phyloP scores from a whole-genome alignment of 371 early-diverging fungal genomes.

The Lichtheimia ornata region DNA sequence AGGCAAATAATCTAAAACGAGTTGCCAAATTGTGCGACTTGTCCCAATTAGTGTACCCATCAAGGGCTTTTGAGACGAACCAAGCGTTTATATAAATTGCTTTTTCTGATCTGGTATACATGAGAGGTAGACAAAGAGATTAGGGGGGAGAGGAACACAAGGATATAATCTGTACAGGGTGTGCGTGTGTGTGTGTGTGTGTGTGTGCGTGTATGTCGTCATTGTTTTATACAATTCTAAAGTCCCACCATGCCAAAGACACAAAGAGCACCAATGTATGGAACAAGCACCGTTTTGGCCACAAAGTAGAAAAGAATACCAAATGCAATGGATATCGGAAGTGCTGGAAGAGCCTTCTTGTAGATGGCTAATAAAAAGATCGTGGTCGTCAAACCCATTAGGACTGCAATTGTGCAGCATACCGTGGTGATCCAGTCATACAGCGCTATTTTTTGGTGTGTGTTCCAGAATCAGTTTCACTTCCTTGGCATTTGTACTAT shows the following conservation, averaged over 20 bases:
- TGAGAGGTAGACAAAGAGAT: too few species aligned
- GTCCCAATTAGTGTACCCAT: too few species aligned
- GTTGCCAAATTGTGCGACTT: too few species aligned
- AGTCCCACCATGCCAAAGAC: conserved; percentile 53
- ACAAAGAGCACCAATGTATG: conserved; percentile 53
- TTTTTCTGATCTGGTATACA: too few species aligned
- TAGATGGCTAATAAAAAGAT: conserved; percentile 83
- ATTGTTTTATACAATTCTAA: conserved; percentile 13
- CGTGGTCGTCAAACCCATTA: conserved; percentile 82
- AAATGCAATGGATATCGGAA: conserved; percentile 88
- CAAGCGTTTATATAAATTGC: too few species aligned
- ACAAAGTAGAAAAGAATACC: conserved; percentile 84
- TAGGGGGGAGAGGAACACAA: too few species aligned
- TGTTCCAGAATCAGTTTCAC: too few species aligned
- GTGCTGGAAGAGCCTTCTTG: conserved; percentile 83
- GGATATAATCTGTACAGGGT: too few species aligned
- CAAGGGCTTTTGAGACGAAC: too few species aligned
- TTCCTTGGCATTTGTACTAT: too few species aligned
- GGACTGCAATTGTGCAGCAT: conserved; percentile 76
- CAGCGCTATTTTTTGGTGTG: conserved; percentile 52
- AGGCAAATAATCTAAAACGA: too few species aligned
- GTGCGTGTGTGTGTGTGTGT: neutral
- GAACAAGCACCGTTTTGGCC: conserved; percentile 61
- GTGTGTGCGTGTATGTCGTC: neutral
- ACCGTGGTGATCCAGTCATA: conserved; percentile 89